phyloP scores from a whole-genome alignment of 345 rosid species.

The Heritiera littoralis region DNA sequence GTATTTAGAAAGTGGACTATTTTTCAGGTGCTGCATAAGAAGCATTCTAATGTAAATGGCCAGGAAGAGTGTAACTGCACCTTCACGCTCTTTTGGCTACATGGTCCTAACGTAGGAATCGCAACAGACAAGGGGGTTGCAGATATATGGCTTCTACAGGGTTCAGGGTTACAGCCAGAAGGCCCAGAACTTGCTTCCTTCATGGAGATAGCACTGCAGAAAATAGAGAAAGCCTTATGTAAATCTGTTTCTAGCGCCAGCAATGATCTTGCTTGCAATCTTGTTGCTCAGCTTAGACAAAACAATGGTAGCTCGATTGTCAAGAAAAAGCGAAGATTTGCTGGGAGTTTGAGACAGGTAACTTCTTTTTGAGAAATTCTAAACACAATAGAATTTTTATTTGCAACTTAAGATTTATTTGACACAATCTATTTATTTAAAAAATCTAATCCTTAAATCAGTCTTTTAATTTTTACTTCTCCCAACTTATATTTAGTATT shows the following conservation, averaged over 20 bases:
- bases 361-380: not conserved
- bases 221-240: slow-evolving; percentile 8
- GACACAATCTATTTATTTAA: no score
- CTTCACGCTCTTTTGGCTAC: slow-evolving; percentile 44
- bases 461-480: no score
- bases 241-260: not conserved
- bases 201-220: slow-evolving; percentile 22
- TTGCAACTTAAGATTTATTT: no score
- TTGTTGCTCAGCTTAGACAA: not conserved
- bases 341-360: slow-evolving; percentile 18
- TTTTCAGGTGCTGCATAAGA: slow-evolving; percentile 31
- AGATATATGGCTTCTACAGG: slow-evolving; percentile 39
- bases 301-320: not conserved
- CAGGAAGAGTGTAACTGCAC: slow-evolving; percentile 45
- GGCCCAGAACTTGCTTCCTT: slow-evolving; percentile 27
- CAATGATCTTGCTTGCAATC: not conserved
- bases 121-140: slow-evolving; percentile 34
- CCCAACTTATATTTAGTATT: no score
- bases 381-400: no score
- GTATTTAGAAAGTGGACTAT: not conserved
- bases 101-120: slow-evolving; percentile 38
- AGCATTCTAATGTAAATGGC: slow-evolving; percentile 38
- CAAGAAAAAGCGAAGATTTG: not conserved
- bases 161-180: slow-evolving; percentile 16
- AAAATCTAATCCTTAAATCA: no score